These are phyloP conservation scores for Mycena vitilis DNA, from an alignment of 768 basidiomycete species.

Conservation along the genomic window DNA sequence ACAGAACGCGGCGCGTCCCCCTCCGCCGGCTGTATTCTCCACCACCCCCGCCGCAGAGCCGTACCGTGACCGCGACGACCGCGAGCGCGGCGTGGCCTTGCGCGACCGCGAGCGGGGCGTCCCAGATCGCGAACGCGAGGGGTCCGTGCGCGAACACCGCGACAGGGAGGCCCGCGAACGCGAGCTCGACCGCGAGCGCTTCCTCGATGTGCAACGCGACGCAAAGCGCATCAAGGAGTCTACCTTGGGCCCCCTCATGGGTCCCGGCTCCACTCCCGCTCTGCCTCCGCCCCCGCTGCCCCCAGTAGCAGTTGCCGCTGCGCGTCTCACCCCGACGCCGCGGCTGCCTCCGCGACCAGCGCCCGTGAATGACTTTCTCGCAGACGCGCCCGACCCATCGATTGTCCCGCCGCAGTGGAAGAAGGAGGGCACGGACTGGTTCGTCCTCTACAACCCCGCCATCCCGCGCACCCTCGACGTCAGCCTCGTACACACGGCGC, in stretches of 20 bases:
- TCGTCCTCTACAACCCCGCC: constrained; percentile 27
- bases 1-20: constrained; percentile 37
- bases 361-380: constrained; percentile 29
- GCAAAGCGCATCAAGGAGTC: constrained; percentile 68
- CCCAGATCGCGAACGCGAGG: constrained; percentile 50
- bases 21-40: constrained; percentile 10
- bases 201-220: constrained; percentile 58
- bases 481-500: constrained; percentile 28
- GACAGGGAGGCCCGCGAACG: constrained; percentile 28
- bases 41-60: background rate
- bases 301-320: constrained; percentile 11
- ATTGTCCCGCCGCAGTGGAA: constrained; percentile 28
- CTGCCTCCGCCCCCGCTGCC: constrained; percentile 23
- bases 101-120: constrained; percentile 40
- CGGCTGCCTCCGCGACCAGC: constrained; percentile 23
- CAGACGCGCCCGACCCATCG: constrained; percentile 23
- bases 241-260: constrained; percentile 43
- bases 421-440: constrained; percentile 32
- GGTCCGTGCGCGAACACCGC: constrained; percentile 35
- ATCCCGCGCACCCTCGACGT: constrained; percentile 29
- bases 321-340: constrained; percentile 21
- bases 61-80: constrained; percentile 31
- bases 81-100: constrained; percentile 28
- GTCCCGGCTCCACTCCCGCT: constrained; percentile 31
- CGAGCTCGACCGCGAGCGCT: constrained; percentile 49